Evolutionary conservation across 2,329 filamentous ascomycete species (phyloP).

Genomic region (Penicillium rolfsii): DNA sequence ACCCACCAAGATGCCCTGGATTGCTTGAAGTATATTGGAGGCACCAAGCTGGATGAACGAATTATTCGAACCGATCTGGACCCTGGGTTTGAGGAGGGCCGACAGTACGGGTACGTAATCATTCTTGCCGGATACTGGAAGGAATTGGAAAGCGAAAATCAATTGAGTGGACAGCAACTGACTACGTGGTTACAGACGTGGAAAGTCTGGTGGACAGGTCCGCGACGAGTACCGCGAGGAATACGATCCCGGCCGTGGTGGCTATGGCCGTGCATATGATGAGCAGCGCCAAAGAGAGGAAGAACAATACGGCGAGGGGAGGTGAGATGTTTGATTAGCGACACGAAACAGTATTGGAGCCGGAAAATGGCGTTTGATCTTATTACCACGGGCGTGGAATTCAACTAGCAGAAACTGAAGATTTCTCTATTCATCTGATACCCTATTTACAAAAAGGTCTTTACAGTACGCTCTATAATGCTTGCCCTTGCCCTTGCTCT

Average conservation of each 20-base stretch:
- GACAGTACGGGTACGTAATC: constrained; percentile 76
- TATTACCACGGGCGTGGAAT: constrained; percentile 32
- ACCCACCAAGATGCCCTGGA: constrained; percentile 95
- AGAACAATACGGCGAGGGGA: constrained; percentile 62
- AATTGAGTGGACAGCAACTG: background rate
- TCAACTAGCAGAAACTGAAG: constrained; percentile 34
- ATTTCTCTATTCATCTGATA: constrained; percentile 35
- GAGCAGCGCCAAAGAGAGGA: constrained; percentile 62
- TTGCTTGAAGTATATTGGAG: constrained; percentile 97
- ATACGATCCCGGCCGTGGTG: constrained; percentile 91
- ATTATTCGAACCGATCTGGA: constrained; percentile 95
- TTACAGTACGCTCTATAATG: constrained; percentile 18
- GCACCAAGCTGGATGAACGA: constrained; percentile 96
- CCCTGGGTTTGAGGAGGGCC: constrained; percentile 91
- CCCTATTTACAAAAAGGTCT: constrained; percentile 32
- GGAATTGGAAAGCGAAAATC: background rate
- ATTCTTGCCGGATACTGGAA: background rate
- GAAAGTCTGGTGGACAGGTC: constrained; percentile 95
- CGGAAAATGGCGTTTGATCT: constrained; percentile 40
- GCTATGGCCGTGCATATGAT: constrained; percentile 77
- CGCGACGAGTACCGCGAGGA: constrained; percentile 97
- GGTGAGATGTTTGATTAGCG: constrained; percentile 41
- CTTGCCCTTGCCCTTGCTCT: background rate
- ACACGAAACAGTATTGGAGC: constrained; percentile 24
- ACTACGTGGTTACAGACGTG: constrained; percentile 57